Conservation (phyloP, 352 stramenopile genomes). For the Peronospora farinosa region DNA sequence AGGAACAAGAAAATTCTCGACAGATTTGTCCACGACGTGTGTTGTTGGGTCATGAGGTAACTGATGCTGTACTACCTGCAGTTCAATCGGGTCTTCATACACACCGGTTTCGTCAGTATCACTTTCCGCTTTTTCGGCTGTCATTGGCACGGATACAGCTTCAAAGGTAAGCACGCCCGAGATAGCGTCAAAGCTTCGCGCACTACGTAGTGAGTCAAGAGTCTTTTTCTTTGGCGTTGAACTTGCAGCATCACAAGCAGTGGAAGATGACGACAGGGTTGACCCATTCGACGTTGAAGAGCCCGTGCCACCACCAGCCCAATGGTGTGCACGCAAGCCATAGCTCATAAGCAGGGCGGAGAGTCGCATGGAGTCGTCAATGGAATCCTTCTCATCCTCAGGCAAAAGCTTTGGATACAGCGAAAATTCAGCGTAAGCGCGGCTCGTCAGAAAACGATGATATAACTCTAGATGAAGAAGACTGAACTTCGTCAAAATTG, state of each 20-base stretch:
- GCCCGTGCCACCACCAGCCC: constrained; percentile 26
- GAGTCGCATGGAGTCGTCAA: constrained; percentile 67
- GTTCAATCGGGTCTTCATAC: constrained; percentile 37
- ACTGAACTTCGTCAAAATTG: constrained; percentile 77
- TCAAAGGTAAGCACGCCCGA: constrained; percentile 75
- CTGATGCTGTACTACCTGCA: constrained; percentile 46
- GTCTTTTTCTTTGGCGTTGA: constrained; percentile 48
- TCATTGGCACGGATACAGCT: constrained; percentile 31
- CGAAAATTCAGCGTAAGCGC: constrained; percentile 77
- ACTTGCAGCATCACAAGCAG: constrained; percentile 18
- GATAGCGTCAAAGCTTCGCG: constrained; percentile 68
- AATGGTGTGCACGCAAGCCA: constrained; percentile 75
- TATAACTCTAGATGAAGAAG: constrained; percentile 84
- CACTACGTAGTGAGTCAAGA: constrained; percentile 57
- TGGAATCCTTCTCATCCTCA: constrained; percentile 50
- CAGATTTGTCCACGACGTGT: constrained; percentile 50
- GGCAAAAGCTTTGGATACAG: constrained; percentile 56
- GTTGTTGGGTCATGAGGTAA: constrained; percentile 43
- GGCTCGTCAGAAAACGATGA: constrained; percentile 78
- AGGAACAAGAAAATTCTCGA: constrained; percentile 66
- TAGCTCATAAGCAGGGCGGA: constrained; percentile 73
- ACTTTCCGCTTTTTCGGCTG: constrained; percentile 13
- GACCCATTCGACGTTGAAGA: constrained; percentile 23
- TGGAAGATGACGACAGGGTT: constrained; percentile 15
- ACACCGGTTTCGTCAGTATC: constrained; percentile 7